These are phyloP conservation scores for Rhizopogon rudus DNA, from an alignment of 768 basidiomycete genomes.

Conservation along the genomic window DNA sequence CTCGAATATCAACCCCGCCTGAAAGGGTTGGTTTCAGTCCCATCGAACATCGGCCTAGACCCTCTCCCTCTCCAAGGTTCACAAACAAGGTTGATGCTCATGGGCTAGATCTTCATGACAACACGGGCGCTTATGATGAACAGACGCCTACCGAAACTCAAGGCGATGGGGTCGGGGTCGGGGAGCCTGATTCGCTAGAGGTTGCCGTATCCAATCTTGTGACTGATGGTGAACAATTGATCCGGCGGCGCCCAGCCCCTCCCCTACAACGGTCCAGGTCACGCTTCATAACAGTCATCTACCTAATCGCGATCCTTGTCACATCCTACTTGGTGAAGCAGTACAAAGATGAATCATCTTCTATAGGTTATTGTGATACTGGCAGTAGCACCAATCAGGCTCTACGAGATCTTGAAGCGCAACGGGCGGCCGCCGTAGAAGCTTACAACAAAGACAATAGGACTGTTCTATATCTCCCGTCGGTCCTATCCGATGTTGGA, in stretches of 20 bases:
- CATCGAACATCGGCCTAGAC: conserved; percentile 15
- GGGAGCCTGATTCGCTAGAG: conserved; percentile 18
- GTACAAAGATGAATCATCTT: conserved; percentile 64
- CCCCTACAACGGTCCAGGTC: conserved; percentile 15
- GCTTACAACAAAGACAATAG: conserved; percentile 54
- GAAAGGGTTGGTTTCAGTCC: conserved; percentile 11
- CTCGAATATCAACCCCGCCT: conserved; percentile 10
- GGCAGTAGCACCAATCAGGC: conserved; percentile 54
- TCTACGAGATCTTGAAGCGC: conserved; percentile 43
- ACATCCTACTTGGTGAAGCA: conserved; percentile 32
- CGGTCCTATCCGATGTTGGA: conserved; percentile 21
- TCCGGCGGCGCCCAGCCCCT: conserved; percentile 6
- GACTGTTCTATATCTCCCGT: conserved; percentile 36
- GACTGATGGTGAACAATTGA: conserved; percentile 26
- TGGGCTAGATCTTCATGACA: conserved; percentile 17
- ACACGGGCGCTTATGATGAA: background rate
- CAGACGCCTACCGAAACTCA: conserved; percentile 14
- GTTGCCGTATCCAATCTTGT: conserved; percentile 34
- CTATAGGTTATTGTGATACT: conserved; percentile 74
- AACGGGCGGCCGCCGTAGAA: conserved; percentile 42
- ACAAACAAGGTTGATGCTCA: conserved; percentile 12
- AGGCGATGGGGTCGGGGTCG: conserved; percentile 9
- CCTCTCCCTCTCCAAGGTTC: conserved; percentile 8
- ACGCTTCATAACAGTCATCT: conserved; percentile 39
- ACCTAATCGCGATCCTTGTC: conserved; percentile 30